These are phyloP conservation scores for Globisporangium echinulatum DNA, from an alignment of 352 stramenopile species.

Conservation along the genomic window DNA sequence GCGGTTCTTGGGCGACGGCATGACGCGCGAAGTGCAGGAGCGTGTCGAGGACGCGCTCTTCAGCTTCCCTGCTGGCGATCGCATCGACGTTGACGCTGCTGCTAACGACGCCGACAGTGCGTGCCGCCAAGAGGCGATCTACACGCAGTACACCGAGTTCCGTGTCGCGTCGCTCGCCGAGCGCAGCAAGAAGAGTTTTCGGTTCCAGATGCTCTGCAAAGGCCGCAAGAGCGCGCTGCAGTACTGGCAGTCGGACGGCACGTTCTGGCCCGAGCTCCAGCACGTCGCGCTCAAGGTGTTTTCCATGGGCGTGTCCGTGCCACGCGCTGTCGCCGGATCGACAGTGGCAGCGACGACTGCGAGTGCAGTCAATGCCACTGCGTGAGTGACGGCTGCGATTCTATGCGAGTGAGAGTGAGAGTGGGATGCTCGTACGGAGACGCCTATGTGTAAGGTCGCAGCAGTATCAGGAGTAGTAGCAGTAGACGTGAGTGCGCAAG, in stretches of 20 bases:
- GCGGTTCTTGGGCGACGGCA: conserved; percentile 8
- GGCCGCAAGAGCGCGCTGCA: conserved; percentile 22
- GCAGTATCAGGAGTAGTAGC: not conserved
- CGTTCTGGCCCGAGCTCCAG: conserved; percentile 23
- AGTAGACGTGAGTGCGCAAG: not conserved
- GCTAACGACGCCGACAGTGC: conserved; percentile 2
- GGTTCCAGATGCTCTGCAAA: conserved; percentile 17
- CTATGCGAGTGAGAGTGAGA: too few relatives aligned
- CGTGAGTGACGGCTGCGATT: too few relatives aligned
- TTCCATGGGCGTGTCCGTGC: not conserved
- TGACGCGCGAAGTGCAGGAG: conserved; percentile 18
- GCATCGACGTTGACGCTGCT: not conserved
- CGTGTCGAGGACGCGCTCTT: conserved; percentile 25
- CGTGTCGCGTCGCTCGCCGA: conserved; percentile 20
- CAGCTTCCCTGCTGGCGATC: conserved; percentile 5
- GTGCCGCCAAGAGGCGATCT: conserved; percentile 11
- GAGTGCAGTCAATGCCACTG: too few relatives aligned
- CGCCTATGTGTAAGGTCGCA: too few relatives aligned
- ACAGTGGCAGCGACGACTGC: not conserved
- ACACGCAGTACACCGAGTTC: conserved; percentile 23
- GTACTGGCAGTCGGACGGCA: conserved; percentile 25
- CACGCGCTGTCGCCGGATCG: not conserved
- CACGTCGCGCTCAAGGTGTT: conserved; percentile 13
- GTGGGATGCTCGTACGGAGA: too few relatives aligned
- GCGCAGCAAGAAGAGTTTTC: conserved; percentile 15